phyloP scores from a whole-genome alignment of 495 filamentous ascomycete species.

The Trichoderma reesei region DNA sequence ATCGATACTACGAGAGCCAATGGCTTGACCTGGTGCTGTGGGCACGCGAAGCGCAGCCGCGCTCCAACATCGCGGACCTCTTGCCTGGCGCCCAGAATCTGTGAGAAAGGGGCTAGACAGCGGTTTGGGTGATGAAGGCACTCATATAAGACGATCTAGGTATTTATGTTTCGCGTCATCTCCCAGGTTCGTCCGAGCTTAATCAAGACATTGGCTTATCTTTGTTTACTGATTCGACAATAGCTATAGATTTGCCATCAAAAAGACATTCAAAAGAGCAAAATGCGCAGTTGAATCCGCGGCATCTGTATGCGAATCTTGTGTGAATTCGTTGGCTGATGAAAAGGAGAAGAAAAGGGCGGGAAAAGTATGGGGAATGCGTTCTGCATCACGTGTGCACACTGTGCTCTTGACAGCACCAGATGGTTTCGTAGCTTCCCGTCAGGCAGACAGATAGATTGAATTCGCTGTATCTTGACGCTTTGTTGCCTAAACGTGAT shows the following conservation, averaged over 20 bases:
- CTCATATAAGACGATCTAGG: background rate
- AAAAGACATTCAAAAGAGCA: no score
- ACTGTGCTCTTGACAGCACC: background rate
- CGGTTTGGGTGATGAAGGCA: background rate
- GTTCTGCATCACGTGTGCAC: background rate
- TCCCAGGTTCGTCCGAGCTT: no score
- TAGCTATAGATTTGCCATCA: no score
- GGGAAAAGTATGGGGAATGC: background rate
- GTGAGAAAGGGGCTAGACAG: background rate
- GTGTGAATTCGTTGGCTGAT: no score
- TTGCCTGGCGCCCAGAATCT: background rate
- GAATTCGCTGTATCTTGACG: background rate
- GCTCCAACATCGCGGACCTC: background rate
- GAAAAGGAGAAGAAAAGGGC: background rate
- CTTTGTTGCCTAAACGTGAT: background rate
- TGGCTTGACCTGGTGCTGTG: conserved; percentile 10
- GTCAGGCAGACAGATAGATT: background rate
- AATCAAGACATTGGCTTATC: no score
- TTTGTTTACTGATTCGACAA: no score
- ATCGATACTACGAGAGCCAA: background rate
- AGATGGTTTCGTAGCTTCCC: background rate
- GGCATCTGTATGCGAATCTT: no score
- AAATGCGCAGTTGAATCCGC: no score
- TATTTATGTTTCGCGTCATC: no score
- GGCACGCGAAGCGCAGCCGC: background rate